Evolutionary conservation across 2,329 filamentous ascomycete genomes (phyloP).

Genomic region (Paracoccidioides lutzii): DNA sequence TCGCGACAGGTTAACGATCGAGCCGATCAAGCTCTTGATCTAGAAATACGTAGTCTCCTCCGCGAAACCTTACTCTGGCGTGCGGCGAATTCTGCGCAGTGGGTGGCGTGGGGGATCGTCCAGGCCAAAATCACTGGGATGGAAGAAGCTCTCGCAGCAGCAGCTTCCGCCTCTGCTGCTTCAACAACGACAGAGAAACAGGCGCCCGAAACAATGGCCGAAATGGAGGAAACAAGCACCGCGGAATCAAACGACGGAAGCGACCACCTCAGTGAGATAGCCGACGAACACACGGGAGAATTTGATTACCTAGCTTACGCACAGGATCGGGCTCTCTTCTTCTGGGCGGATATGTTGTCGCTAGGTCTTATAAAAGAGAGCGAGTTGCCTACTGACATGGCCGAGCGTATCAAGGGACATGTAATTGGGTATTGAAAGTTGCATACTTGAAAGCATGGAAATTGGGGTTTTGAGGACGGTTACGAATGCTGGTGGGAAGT

Average conservation of each 20-base stretch:
- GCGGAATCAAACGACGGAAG: background rate
- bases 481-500: background rate
- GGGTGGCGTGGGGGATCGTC: conserved; percentile 93
- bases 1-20: conserved; percentile 46
- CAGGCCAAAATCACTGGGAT: conserved; percentile 77
- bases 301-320: conserved; percentile 92
- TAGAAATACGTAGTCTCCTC: conserved; percentile 56
- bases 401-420: conserved; percentile 47
- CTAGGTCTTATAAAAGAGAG: conserved; percentile 62
- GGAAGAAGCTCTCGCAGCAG: conserved; percentile 29
- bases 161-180: conserved; percentile 3
- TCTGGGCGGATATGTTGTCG: conserved; percentile 79
- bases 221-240: background rate
- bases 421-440: conserved; percentile 48
- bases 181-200: conserved; percentile 13
- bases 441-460: background rate
- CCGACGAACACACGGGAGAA: conserved; percentile 45
- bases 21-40: conserved; percentile 52
- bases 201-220: background rate
- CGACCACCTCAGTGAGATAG: background rate
- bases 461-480: background rate
- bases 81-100: conserved; percentile 72
- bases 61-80: conserved; percentile 77
- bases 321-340: conserved; percentile 80
- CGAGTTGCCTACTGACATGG: conserved; percentile 60